Evolutionary conservation across 2,329 filamentous ascomycete genomes (phyloP).

Genomic region (Cordyceps tenuipes): DNA sequence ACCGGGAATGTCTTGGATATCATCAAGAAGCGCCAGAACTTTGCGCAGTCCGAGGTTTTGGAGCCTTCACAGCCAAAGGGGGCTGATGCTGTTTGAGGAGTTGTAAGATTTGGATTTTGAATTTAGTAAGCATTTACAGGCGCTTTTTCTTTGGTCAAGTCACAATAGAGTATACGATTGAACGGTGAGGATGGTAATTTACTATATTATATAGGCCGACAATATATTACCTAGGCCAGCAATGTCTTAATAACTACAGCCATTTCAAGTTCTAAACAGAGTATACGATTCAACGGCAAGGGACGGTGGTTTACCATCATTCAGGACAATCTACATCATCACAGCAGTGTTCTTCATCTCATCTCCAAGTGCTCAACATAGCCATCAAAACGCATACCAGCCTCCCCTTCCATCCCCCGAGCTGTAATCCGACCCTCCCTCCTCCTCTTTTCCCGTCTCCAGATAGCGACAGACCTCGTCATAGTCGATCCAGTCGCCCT

Average conservation of each 20-base stretch:
- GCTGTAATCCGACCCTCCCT: background rate
- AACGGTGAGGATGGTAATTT: too few relatives aligned
- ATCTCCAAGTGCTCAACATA: background rate
- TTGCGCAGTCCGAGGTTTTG: conserved; percentile 14
- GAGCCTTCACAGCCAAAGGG: background rate
- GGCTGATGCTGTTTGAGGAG: background rate
- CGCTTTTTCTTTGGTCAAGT: too few relatives aligned
- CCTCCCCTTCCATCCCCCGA: background rate
- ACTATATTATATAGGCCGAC: too few relatives aligned
- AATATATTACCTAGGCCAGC: background rate
- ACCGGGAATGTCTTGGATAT: conserved; percentile 54
- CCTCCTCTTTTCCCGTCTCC: too few relatives aligned
- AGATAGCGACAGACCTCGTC: background rate
- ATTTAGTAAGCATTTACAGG: too few relatives aligned
- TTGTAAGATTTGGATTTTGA: too few relatives aligned
- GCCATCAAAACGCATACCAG: background rate
- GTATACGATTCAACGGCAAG: too few relatives aligned
- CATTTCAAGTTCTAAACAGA: too few relatives aligned
- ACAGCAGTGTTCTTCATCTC: background rate
- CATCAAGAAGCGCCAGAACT: conserved; percentile 38
- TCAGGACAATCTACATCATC: too few relatives aligned
- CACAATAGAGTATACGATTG: too few relatives aligned
- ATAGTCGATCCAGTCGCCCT: conserved; percentile 7
- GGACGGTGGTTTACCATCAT: too few relatives aligned
- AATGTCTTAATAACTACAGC: background rate